A percentile compares a stretch with the other conserved stretches of the same genome.
phyloP scores from a whole-genome alignment of 306 rosid genomes.

The Casuarina cunninghamiana region DNA sequence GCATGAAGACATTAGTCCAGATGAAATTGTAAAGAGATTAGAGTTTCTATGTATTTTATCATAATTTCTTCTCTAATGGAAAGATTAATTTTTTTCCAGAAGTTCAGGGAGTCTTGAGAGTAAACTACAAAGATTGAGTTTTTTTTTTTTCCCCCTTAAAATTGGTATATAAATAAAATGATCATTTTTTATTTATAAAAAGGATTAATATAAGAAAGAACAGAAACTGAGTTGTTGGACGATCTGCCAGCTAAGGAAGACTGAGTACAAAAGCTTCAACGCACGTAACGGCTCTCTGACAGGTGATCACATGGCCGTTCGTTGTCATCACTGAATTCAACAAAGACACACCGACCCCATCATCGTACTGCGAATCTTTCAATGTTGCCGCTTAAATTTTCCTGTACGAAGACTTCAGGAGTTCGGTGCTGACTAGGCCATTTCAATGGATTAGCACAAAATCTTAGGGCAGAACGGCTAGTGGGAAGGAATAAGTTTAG shows the following conservation, averaged over 20 bases:
- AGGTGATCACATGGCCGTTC: slow-evolving; percentile 19
- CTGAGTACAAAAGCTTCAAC: neutral
- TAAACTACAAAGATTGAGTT: too few species aligned
- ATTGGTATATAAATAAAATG: too few species aligned
- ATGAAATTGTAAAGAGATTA: neutral
- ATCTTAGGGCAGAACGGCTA: too few species aligned
- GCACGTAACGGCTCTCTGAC: slow-evolving; percentile 38
- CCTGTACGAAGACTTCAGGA: neutral
- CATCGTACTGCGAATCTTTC: neutral
- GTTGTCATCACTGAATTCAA: slow-evolving; percentile 16
- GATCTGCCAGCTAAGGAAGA: too few species aligned
- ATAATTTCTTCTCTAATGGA: neutral
- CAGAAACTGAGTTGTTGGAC: too few species aligned
- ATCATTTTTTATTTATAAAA: too few species aligned
- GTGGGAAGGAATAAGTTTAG: too few species aligned
- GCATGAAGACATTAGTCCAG: slow-evolving; percentile 3
- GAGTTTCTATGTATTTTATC: neutral
- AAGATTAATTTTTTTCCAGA: neutral
- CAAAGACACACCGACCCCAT: neutral
- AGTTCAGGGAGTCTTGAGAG: neutral
- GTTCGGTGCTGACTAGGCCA: slow-evolving; percentile 16
- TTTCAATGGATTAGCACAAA: too few species aligned
- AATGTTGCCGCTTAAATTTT: slow-evolving; percentile 23
- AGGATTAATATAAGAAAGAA: too few species aligned
- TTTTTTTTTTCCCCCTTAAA: too few species aligned